Evolutionary conservation across 345 rosid genomes (phyloP), one percentile per base, ranked within the genome.

Genomic region (Ceriops tagal): DNA sequence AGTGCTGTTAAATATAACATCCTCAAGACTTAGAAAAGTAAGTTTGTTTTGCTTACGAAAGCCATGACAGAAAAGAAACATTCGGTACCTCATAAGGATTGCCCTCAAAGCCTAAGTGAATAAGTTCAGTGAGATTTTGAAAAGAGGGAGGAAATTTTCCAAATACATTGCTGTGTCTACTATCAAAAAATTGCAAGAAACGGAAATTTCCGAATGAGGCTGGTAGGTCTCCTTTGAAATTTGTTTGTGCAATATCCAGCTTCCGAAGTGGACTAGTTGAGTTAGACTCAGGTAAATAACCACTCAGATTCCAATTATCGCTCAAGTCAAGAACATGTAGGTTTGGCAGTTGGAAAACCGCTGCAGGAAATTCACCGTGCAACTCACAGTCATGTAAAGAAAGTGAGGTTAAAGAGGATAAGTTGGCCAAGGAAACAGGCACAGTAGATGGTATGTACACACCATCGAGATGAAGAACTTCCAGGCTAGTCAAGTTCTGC

Each of bases 81-180:
- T 20, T 53, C 22, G 6, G 24, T 20, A 18, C 22, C 21, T 52
- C 22, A 52, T 3, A 20, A 52, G 20, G 22, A n/a, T 52, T 52
- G 19, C 22, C 22, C 2, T 5, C 3, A 5, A 52, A 22, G 22
- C 9, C 22, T 6, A 52, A 19, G 56, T 52, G 22, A 52, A 52
- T 0, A 18, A 52, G 22, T 7, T 47, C 4, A 5, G 20, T 21
- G 31, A 69, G 72, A 30, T 69, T 69, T 19, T 8, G 21, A 30
- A 69, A 22, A 0, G 65, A 47, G 1, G 59, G 4, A 3, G 72
- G 59, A 24, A 69, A 47, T 13, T 19, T n/a, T 4, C 72, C 58
- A 13, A 1, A 52, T 2, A 19, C 1, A 22, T n/a, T 19, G 56
- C 22, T 18, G 0, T 5, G 0, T 4, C 0, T 0, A 5, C 2